phyloP scores from a whole-genome alignment of 169 alveolate genomes.

The Babesia bovis region DNA sequence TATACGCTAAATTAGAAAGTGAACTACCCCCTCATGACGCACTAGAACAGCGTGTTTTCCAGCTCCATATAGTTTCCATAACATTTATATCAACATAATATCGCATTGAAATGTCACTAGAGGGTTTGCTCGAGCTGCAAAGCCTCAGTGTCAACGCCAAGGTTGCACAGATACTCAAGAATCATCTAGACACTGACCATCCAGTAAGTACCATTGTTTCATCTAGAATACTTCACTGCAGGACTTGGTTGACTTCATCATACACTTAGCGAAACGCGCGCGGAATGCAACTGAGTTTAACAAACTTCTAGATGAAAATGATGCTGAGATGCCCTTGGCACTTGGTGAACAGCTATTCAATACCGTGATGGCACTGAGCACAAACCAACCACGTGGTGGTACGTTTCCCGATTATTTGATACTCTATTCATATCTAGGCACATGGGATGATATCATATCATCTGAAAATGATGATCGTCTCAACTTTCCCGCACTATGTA shows the following conservation, averaged over 20 bases:
- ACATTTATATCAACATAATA: too few species aligned
- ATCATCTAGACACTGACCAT: constrained; percentile 63
- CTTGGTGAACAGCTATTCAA: constrained; percentile 54
- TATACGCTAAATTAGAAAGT: neutral
- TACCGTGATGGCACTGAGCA: constrained; percentile 37
- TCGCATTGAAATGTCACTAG: constrained; percentile 21
- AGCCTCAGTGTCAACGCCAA: constrained; percentile 47
- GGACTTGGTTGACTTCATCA: constrained; percentile 66
- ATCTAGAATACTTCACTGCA: neutral
- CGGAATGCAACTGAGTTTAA: constrained; percentile 45
- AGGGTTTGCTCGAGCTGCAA: constrained; percentile 57
- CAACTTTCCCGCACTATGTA: constrained; percentile 64
- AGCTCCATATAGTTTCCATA: too few species aligned
- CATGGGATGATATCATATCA: constrained; percentile 53
- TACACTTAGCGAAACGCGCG: constrained; percentile 54
- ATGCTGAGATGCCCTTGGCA: constrained; percentile 50
- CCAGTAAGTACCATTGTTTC: constrained; percentile 29
- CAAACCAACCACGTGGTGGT: constrained; percentile 21
- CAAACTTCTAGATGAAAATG: constrained; percentile 56
- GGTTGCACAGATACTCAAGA: constrained; percentile 57
- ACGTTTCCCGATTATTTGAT: neutral
- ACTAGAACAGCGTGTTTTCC: too few species aligned
- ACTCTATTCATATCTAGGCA: neutral
- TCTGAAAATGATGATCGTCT: constrained; percentile 32
- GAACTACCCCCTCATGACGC: neutral